Percentiles rank a stretch among this genome's conserved stretches.
These are phyloP conservation scores for Diaporthe amygdali DNA, from an alignment of 2,329 filamentous ascomycete genomes.

Conservation along the genomic window DNA sequence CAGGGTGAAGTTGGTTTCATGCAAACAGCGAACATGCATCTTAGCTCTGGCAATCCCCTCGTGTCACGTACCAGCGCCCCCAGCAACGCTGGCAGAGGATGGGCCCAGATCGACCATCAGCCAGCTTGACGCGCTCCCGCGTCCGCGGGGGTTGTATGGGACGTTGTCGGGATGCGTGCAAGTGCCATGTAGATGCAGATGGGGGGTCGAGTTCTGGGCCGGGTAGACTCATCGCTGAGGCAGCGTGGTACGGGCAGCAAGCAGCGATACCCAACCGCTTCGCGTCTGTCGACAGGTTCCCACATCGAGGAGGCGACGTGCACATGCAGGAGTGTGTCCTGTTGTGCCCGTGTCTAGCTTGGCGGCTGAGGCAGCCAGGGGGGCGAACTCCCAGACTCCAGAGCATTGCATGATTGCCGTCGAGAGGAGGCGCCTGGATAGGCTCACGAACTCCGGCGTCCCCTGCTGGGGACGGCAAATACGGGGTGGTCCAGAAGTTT, in stretches of 20 bases:
- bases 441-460: conserved; percentile 4
- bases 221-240: conserved; percentile 14
- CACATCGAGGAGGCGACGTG: conserved; percentile 14
- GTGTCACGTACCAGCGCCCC: neutral
- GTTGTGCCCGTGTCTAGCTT: conserved; percentile 11
- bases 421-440: conserved; percentile 7
- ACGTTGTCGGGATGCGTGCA: neutral
- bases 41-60: conserved; percentile 4
- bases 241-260: conserved; percentile 16
- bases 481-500: conserved; percentile 3
- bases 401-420: conserved; percentile 7
- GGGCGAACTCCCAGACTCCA: neutral
- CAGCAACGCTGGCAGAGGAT: neutral
- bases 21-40: conserved; percentile 14
- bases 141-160: neutral
- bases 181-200: conserved; percentile 15
- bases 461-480: neutral
- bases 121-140: conserved; percentile 11
- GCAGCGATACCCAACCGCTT: conserved; percentile 23
- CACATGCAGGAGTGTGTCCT: neutral
- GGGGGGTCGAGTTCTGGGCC: conserved; percentile 14
- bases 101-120: neutral
- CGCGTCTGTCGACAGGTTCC: neutral
- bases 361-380: conserved; percentile 9
- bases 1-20: conserved; percentile 20